Conservation (phyloP, 257 asterid species). For the Solanum chiquidenum region DNA sequence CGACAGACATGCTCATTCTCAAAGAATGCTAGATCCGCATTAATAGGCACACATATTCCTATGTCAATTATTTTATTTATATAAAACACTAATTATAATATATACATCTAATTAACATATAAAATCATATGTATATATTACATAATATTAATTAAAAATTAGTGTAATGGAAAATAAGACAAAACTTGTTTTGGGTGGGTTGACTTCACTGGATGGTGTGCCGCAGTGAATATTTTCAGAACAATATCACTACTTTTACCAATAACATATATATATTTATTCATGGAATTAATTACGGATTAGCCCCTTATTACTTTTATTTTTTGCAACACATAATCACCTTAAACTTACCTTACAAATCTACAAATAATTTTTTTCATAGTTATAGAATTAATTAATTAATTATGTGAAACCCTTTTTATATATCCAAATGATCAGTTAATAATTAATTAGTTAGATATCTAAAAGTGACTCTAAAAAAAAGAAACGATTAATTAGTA, state of each 20-base stretch:
- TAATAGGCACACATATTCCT: constrained; percentile 36
- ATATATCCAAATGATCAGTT: background rate
- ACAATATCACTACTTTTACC: background rate
- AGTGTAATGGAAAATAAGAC: constrained; percentile 4
- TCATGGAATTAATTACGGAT: background rate
- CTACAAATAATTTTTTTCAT: rapidly evolving
- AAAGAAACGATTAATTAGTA: too few relatives aligned
- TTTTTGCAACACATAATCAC: background rate
- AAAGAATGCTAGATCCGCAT: constrained; percentile 77
- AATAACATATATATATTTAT: background rate
- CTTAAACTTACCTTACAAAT: background rate
- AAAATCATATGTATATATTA: background rate
- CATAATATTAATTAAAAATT: background rate
- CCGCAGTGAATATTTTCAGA: constrained; percentile 12
- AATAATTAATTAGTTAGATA: background rate
- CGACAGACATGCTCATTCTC: constrained; percentile 83
- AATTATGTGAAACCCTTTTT: background rate
- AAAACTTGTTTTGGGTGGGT: constrained; percentile 19
- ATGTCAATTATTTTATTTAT: background rate
- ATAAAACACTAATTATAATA: background rate
- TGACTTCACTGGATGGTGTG: constrained; percentile 52
- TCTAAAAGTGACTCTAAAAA: background rate
- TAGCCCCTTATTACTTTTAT: background rate
- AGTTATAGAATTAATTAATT: background rate
- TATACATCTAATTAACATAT: background rate